Conservation (phyloP, 257 asterid species). For the Handroanthus guayacan region DNA sequence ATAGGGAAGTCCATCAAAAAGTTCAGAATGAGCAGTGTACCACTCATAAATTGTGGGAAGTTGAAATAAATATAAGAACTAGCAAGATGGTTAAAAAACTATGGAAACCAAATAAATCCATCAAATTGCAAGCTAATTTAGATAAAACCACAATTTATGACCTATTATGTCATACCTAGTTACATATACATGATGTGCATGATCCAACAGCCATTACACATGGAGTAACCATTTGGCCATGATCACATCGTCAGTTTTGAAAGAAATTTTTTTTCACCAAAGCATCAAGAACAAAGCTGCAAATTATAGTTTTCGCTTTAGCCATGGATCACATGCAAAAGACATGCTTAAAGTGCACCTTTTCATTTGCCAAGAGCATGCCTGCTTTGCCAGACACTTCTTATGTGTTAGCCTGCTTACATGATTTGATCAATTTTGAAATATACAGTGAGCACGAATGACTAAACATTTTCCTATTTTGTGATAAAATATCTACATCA, state of each 20-base stretch:
- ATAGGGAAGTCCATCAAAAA: constrained; percentile 23
- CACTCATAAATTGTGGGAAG: background rate
- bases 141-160: too few species aligned
- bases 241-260: background rate
- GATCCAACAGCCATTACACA: constrained; percentile 6
- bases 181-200: background rate
- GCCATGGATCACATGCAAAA: constrained; percentile 18
- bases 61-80: background rate
- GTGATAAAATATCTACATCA: constrained; percentile 11
- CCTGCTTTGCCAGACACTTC: constrained; percentile 10
- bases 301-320: constrained; percentile 5
- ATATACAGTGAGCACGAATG: background rate
- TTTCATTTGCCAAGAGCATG: constrained; percentile 9
- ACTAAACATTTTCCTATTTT: constrained; percentile 6
- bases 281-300: background rate
- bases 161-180: background rate
- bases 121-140: too few species aligned
- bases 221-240: background rate
- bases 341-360: background rate
- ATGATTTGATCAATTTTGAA: constrained; percentile 17
- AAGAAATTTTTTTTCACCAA: constrained; percentile 27
- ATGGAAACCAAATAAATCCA: background rate
- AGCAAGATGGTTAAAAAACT: constrained; percentile 7
- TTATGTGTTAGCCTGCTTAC: constrained; percentile 25
- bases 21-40: constrained; percentile 16